Evolutionary conservation across 768 basidiomycete species (phyloP), one percentile per base, ranked within the genome.

Genomic region (Auricularia heimuer): DNA sequence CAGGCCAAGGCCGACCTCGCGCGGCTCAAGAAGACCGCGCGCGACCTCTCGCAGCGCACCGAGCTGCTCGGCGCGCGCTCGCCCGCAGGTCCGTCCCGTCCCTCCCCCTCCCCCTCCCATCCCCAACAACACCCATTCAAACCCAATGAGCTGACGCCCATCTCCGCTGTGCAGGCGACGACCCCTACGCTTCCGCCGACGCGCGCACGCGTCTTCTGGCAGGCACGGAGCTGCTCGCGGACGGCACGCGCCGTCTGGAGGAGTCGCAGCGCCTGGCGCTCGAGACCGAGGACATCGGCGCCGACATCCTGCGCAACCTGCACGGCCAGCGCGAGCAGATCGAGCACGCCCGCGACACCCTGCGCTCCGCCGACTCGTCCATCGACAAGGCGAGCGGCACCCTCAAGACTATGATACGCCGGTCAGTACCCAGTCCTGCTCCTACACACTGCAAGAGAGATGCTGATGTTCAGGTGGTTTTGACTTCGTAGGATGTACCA

Each of bases 251-350:
- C 67, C 81, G 97, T 47, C 75, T 99, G 63, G 87, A 94, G 68
- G 94, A 98, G 66, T 91, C 89, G 21, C 94, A 97, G 66, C 83
- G 93, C 29, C 83, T 98, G 47, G 96, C 96, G 10, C 77, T 99
- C 37, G 96, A 99, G 80, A 98, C 97, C 12, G 97, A 98, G 77
- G 87, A 91, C 72, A 88, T 98, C 54, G 97, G 97, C 8, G 88
- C 94, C 11, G 94, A 94, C 70, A 98, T 99, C 69, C 73, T 99
- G 68, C 75, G 86, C 73, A 94, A 90, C 73, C 79, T 99, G 67
- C 77, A 94, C 64, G 78, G 81, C 1, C 97, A 99, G 77, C 77
- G 97, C 68, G 97, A 98, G 72, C 93, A 94, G 76, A 95, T 99
- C 65, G 89, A 94, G 78, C 90, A 95, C 73, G 84, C 96, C 33